Evolutionary conservation across 805 yeast species (phyloP), one percentile per base, ranked within the genome.

Genomic region (Candida parachauliodes): DNA sequence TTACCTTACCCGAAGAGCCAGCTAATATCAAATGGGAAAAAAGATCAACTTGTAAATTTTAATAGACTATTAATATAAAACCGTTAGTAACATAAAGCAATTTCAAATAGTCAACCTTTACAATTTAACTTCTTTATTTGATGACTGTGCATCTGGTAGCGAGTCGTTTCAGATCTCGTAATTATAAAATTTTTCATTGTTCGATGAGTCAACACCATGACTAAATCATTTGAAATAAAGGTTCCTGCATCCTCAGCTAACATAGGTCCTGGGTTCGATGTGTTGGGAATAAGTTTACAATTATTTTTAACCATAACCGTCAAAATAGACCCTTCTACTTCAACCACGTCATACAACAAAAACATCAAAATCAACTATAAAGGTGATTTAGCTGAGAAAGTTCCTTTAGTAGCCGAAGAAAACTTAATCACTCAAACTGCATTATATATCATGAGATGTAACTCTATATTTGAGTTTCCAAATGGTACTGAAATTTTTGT

Each of bases 241-340:
- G 93, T 91, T 12, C 98, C 98, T 3, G 96, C 98, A 5, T 89
- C 98, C 4, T 85, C 95, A 34, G 98, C 98, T 53, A 93, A 93
- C 54, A 91, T 93, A 36, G 98, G 98, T 7, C 98, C 98, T 8
- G 98, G 98, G 1, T 93, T 91, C 55, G 98, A 93, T 61, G 98
- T 93, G 5, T 67, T 93, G 36, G 98, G 98, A 17, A 82, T 93
- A 28, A 96, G 96, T 32, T 72, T 93, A 47, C 74, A 83, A 44
- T 65, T 88, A 34, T 88, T 67, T 54, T 68, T 93, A 40, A 83
- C 81, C 37, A 69, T 93, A 40, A 68, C 71, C 3, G 96, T 88
- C 21, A 60, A 68, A 8, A 68, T 86, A 28, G 93, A 88, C 56
- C 54, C 77, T 6, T 42, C 62, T 3, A 44, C 48, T 5, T 64